Percentiles rank a stretch among this genome's conserved stretches.
Conservation (phyloP, 805 yeast species). For the Kuraishia capsulata region DNA sequence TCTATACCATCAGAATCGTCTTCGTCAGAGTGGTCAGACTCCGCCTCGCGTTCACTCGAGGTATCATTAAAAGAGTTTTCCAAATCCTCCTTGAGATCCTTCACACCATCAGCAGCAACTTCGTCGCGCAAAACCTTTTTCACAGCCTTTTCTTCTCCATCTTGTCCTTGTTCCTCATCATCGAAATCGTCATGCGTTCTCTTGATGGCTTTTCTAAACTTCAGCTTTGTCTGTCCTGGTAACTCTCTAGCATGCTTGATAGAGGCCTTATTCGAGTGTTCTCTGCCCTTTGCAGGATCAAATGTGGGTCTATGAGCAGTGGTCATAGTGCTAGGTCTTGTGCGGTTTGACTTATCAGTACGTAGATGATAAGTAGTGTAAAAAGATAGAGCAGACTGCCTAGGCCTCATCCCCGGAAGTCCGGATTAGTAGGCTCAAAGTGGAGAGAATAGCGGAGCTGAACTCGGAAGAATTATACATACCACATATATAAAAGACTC, state of each 20-base stretch:
- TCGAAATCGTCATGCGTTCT: constrained; percentile 13
- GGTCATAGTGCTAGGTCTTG: too few species aligned
- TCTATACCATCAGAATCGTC: constrained; percentile 30
- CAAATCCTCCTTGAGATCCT: constrained; percentile 7
- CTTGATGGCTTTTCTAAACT: constrained; percentile 25
- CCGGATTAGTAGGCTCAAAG: too few species aligned
- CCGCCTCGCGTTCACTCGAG: background rate
- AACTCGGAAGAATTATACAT: too few species aligned
- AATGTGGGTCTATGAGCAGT: constrained; percentile 65
- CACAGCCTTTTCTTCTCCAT: background rate
- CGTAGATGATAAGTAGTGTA: too few species aligned
- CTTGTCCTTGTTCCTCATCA: constrained; percentile 27
- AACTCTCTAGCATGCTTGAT: constrained; percentile 43
- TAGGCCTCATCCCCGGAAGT: too few species aligned
- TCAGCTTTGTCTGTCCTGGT: constrained; percentile 47
- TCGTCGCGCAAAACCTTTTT: constrained; percentile 26
- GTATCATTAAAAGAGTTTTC: constrained; percentile 4
- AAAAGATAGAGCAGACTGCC: too few species aligned
- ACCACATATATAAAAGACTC: too few species aligned
- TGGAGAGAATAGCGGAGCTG: too few species aligned
- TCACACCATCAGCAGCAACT: constrained; percentile 22
- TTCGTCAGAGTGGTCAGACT: constrained; percentile 27
- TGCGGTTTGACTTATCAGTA: too few species aligned
- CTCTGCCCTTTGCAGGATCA: constrained; percentile 53
- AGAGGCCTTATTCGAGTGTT: constrained; percentile 29